Base-by-base conservation (phyloP, 2,329 filamentous ascomycete species). In the Aspergillus chevalieri region DNA sequence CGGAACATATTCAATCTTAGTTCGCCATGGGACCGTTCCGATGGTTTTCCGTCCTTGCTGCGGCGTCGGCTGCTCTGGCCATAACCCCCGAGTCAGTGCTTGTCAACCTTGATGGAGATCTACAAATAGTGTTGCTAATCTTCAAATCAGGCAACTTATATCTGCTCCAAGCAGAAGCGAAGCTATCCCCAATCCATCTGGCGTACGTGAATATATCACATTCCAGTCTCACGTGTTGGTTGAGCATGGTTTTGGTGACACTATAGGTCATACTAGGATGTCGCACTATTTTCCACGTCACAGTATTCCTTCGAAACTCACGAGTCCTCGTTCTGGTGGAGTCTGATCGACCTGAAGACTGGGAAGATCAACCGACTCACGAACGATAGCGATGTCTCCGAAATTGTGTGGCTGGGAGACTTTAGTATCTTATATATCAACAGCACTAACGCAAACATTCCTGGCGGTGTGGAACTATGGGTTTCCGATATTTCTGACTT, bases 301-400 rank as follows among this genome's bases (percentile, higher is more conserved):
- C 82, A 84, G 1, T 95, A 95, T 68, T 91, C 83, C 4, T 95
- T 95, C 67, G 77, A 86, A 36, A 78, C 81, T 0, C 89, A 94
- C 64, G 76, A 77, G 43, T 86, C 85, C 64, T 51, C 78, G 4
- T 66, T 64, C 6, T 64, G 78, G 75, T 52, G 84, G 90, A 71
- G 84, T 86, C 57, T 92, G 22, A 72, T 95, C 38, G 83, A 92
- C 57, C 76, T 90, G 51, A 72, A 78, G 43, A 81, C 79, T 6
- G 84, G 85, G 30, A 77, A 85, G 46, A 84, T 84, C 3, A 80
- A 76, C 3, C 68, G 84, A 10, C 74, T 95, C 9, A 85, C 82
- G 43, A 79, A 85, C 47, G 81, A 87, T 54, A 64, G 77, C 21
- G 76, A 78, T 49, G 83, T 84, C 46, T 83, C 79, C 49, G 87